Conservation (phyloP, 352 stramenopile genomes). For the Phytophthora ohioensis region DNA sequence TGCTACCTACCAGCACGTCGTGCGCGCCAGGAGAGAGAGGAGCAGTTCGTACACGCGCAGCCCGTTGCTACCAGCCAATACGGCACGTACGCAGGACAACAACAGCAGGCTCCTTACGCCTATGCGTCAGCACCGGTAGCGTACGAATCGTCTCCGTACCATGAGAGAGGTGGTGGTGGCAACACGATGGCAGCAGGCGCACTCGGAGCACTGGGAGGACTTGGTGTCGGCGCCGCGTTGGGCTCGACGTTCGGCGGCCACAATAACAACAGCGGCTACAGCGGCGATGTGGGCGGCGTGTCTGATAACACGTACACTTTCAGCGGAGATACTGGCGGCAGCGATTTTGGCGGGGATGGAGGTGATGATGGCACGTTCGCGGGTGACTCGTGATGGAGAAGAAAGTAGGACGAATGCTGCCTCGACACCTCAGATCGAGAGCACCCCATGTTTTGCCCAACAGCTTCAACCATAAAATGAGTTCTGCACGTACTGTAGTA, state of each 20-base stretch:
- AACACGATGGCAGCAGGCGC: constrained; percentile 50
- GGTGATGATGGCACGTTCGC: constrained; percentile 54
- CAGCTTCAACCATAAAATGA: not conserved
- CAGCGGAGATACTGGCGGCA: constrained; percentile 61
- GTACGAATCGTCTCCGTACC: constrained; percentile 37
- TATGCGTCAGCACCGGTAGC: constrained; percentile 57
- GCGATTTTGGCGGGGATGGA: constrained; percentile 41
- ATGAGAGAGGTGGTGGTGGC: constrained; percentile 18
- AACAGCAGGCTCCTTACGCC: constrained; percentile 50
- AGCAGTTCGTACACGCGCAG: constrained; percentile 47
- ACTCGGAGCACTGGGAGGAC: constrained; percentile 53
- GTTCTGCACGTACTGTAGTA: not conserved
- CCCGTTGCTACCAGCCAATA: constrained; percentile 50
- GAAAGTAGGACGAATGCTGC: constrained; percentile 6
- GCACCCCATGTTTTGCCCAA: not conserved
- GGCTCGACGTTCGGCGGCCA: constrained; percentile 53
- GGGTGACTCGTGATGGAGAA: constrained; percentile 54
- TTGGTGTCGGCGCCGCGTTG: constrained; percentile 58
- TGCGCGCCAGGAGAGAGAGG: constrained; percentile 37
- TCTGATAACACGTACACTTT: constrained; percentile 57
- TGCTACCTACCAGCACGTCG: constrained; percentile 49
- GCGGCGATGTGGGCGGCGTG: constrained; percentile 47
- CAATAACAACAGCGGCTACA: constrained; percentile 40
- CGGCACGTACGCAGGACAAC: constrained; percentile 46
- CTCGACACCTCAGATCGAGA: not conserved